Evolutionary conservation across 1,284 basidiomycete species (phyloP), one percentile per base, ranked within the genome.

Genomic region (Cryptococcus sp.): DNA sequence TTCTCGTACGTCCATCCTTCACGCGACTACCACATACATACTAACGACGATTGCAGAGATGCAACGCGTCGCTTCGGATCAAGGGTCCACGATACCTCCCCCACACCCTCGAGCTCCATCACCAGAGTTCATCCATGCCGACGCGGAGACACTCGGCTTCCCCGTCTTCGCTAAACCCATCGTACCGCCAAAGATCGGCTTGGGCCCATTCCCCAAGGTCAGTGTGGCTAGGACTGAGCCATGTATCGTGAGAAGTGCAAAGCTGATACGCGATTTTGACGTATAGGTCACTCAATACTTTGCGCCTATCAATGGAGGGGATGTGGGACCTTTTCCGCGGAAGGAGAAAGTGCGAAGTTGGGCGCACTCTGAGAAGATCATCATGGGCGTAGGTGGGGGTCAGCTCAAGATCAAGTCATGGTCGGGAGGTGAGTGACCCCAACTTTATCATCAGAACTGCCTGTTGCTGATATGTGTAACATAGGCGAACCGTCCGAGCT

Each of bases 131-230:
- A 60, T 73, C 2, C 60, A 61, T 6, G 76, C 76, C 20, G 70
- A 76, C 50, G 52, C 73, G 1, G 57, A 50, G 10, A 61, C 50
- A 23, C 57, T 78, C 17, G 74, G 71, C n/a, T 67, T 76, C 61
- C 76, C 76, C 2, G 69, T 78, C 5, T 76, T 70, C 55, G 35
- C 66, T n/a, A 72, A 72, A 47, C 75, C 75, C 10, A 76, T 77
- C 56, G 56, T 60, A 19, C 45, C 67, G 27, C 71, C 73, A 10
- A 70, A 68, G 30, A 65, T 74, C 55, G 47, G 54, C 5, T 63
- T 75, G 19, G 61, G 67, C 16, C 43, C 58, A 3, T 75, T 76
- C 59, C 75, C 75, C 17, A 75, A 67, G 51, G 69, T 68, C 42
- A 58, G 68, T 55, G 16, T n/a, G 19, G 6, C 17, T 19, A 30